Evolutionary conservation across 2,329 filamentous ascomycete genomes (phyloP).

Genomic region (Neocatenulostroma microsporum): DNA sequence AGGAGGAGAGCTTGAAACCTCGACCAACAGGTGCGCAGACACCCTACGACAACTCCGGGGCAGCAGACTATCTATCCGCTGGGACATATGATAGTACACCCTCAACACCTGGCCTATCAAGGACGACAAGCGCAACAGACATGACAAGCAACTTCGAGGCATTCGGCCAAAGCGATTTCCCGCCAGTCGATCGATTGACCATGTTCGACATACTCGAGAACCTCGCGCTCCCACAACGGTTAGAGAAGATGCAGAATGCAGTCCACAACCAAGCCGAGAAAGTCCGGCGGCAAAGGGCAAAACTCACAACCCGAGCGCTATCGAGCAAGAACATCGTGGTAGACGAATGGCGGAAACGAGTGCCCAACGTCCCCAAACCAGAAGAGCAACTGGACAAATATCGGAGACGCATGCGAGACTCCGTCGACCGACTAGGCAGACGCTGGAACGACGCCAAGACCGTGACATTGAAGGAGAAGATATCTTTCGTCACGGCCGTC

Average conservation of each 20-base stretch:
- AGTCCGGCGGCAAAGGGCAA: slow-evolving; percentile 74
- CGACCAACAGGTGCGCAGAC: slow-evolving; percentile 9
- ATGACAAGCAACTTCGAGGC: slow-evolving; percentile 72
- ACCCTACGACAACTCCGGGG: slow-evolving; percentile 10
- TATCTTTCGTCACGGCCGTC: slow-evolving; percentile 91
- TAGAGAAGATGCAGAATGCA: slow-evolving; percentile 82
- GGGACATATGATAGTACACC: slow-evolving; percentile 30
- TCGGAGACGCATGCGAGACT: slow-evolving; percentile 73
- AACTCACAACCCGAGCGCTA: slow-evolving; percentile 64
- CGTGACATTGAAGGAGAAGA: slow-evolving; percentile 84
- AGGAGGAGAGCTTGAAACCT: slow-evolving; percentile 21
- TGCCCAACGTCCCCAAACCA: slow-evolving; percentile 65
- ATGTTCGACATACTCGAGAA: slow-evolving; percentile 94
- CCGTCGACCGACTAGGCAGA: slow-evolving; percentile 76
- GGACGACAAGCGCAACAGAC: slow-evolving; percentile 73
- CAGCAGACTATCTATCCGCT: slow-evolving; percentile 31
- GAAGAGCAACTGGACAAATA: slow-evolving; percentile 93
- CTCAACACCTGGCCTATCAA: slow-evolving; percentile 53
- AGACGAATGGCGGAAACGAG: slow-evolving; percentile 80
- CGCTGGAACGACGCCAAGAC: slow-evolving; percentile 85
- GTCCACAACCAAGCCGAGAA: slow-evolving; percentile 77
- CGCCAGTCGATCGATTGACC: slow-evolving; percentile 80
- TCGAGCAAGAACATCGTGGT: slow-evolving; percentile 83
- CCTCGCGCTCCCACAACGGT: slow-evolving; percentile 74
- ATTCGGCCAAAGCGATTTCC: slow-evolving; percentile 71